A percentile compares a stretch with the other conserved stretches of the same genome.
Conservation (phyloP, 2,329 filamentous ascomycete species). For the Fusarium tjaetaba region DNA sequence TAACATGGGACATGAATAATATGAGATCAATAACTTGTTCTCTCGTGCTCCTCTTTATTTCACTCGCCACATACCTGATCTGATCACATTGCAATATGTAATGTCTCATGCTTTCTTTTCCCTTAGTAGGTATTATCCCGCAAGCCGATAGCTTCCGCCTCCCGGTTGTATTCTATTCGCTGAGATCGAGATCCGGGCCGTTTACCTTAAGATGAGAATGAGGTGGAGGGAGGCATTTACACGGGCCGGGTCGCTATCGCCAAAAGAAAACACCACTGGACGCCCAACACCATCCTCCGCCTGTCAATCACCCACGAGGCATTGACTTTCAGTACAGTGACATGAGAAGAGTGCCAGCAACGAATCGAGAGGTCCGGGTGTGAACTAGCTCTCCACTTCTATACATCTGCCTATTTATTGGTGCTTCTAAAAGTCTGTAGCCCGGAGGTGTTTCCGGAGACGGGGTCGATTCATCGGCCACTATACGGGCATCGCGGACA, state of each 20-base stretch:
- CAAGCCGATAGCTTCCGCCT: conserved; percentile 32
- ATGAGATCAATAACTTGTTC: background rate
- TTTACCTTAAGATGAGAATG: conserved; percentile 24
- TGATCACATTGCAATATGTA: background rate
- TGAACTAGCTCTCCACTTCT: conserved; percentile 24
- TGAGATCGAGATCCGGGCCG: conserved; percentile 32
- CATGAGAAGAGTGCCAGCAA: conserved; percentile 9
- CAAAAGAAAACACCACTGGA: background rate
- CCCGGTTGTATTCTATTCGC: conserved; percentile 10
- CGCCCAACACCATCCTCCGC: conserved; percentile 24
- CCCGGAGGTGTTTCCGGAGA: conserved; percentile 36
- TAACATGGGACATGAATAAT: background rate
- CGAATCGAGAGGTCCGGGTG: conserved; percentile 6
- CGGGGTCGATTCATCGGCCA: conserved; percentile 28
- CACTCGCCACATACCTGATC: background rate
- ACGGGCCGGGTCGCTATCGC: conserved; percentile 1
- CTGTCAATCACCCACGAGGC: conserved; percentile 27
- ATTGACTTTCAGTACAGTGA: conserved; percentile 11
- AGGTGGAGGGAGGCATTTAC: conserved; percentile 24
- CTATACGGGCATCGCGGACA: conserved; percentile 1
- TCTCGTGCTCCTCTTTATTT: background rate
- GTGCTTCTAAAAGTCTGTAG: conserved; percentile 8
- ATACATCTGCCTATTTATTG: conserved; percentile 17
- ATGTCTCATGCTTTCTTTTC: conserved; percentile 6
- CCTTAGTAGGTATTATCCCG: conserved; percentile 22